Evolutionary conservation across 192 early-diverging fungal species (phyloP).

Genomic region (Coemansia interrupta): DNA sequence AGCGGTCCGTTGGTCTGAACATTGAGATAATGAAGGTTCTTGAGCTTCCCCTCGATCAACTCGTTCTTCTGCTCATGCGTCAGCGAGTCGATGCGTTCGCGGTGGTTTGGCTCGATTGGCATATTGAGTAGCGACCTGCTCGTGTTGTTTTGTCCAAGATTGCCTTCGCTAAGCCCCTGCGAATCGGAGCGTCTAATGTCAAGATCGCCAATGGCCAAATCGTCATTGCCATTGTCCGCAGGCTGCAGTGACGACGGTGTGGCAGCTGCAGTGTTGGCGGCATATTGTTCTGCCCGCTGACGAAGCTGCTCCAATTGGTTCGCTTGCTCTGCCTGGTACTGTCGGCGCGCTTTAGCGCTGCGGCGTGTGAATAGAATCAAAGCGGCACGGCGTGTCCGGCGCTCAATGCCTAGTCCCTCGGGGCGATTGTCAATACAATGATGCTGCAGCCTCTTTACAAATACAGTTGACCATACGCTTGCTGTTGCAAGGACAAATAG

Average conservation of each 20-base stretch:
- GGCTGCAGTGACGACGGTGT: background rate
- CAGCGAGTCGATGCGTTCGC: conserved; percentile 11
- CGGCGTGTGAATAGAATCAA: conserved; percentile 26
- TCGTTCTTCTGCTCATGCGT: conserved; percentile 23
- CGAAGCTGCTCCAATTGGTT: conserved; percentile 15
- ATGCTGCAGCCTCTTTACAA: conserved; percentile 23
- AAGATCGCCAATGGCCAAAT: background rate
- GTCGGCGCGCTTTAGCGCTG: conserved; percentile 10
- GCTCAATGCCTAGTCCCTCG: conserved; percentile 44
- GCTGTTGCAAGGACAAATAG: conserved; percentile 43
- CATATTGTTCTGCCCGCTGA: conserved; percentile 16
- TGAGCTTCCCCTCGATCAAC: conserved; percentile 16
- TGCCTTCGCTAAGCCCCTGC: background rate
- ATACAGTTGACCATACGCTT: conserved; percentile 23
- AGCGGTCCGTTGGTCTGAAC: conserved; percentile 13
- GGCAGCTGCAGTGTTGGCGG: background rate
- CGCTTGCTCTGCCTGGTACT: conserved; percentile 12
- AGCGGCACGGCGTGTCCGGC: conserved; percentile 20
- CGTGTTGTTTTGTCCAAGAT: background rate
- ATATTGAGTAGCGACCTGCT: conserved; percentile 19
- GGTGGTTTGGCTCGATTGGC: conserved; percentile 17
- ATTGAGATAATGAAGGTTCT: conserved; percentile 32
- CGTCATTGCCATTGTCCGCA: conserved; percentile 1
- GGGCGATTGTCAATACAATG: conserved; percentile 34
- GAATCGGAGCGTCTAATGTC: background rate